These are phyloP conservation scores for Dalbergia oliveri DNA, from an alignment of 306 rosid genomes.

Conservation along the genomic window DNA sequence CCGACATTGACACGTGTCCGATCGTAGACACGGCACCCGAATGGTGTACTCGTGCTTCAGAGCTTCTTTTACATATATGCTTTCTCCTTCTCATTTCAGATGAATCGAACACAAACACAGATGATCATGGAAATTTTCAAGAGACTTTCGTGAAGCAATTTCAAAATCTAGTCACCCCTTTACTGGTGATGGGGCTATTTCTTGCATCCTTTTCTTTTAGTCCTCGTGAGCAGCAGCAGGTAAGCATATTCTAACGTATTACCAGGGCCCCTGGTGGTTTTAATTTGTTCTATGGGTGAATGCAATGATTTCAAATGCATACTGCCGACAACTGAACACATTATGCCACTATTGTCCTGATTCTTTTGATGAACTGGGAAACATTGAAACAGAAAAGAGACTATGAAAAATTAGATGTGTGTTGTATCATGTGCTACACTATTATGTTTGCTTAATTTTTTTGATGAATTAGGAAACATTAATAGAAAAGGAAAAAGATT, in stretches of 20 bases:
- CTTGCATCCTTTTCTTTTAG: conserved; percentile 65
- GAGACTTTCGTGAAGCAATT: conserved; percentile 66
- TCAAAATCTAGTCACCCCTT: conserved; percentile 64
- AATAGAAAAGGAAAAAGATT: background rate
- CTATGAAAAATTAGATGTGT: background rate
- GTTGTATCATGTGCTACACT: background rate
- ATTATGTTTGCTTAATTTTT: background rate
- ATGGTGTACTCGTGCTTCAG: too few relatives aligned
- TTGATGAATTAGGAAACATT: background rate
- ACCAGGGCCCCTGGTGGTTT: conserved; percentile 15
- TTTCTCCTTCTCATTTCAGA: conserved; percentile 60
- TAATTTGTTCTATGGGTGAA: background rate
- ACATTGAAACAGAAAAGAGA: background rate
- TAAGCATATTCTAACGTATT: conserved; percentile 35
- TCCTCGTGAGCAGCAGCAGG: conserved; percentile 82
- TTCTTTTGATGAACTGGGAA: conserved; percentile 28
- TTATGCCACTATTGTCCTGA: background rate
- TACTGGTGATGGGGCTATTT: conserved; percentile 68
- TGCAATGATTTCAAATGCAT: background rate
- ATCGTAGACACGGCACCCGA: too few relatives aligned
- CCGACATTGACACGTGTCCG: too few relatives aligned
- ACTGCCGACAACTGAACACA: background rate
- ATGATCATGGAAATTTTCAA: conserved; percentile 67
- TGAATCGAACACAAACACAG: conserved; percentile 70
- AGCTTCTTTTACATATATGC: background rate